These are phyloP conservation scores for Chlorella ohadii DNA, from an alignment of 139 green algal species.

Conservation along the genomic window DNA sequence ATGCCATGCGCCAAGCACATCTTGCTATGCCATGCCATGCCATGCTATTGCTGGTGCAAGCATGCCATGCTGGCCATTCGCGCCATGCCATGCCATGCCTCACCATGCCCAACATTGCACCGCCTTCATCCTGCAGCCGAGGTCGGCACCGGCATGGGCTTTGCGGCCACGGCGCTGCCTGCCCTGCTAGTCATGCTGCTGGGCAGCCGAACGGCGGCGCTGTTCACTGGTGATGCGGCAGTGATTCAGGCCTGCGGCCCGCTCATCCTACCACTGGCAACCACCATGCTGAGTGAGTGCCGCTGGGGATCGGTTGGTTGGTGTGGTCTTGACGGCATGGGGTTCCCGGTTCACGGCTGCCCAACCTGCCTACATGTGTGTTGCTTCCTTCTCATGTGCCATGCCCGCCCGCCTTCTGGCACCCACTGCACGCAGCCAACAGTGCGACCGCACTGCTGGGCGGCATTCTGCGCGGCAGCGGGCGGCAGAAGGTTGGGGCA, in stretches of 20 bases:
- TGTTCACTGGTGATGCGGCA: background rate
- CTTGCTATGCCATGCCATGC: background rate
- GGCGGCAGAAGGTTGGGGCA: slow-evolving; percentile 50
- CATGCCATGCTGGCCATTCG: background rate
- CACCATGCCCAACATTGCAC: background rate
- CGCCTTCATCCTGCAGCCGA: background rate
- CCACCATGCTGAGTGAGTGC: slow-evolving; percentile 5
- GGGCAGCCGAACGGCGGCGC: background rate
- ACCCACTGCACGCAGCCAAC: slow-evolving; percentile 13
- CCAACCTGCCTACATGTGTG: too few relatives aligned
- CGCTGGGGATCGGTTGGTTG: too few relatives aligned
- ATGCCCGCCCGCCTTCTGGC: background rate
- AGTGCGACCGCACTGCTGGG: slow-evolving; percentile 49
- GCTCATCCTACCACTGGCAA: slow-evolving; percentile 13
- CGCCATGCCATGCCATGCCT: background rate
- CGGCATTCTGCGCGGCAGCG: slow-evolving; percentile 48
- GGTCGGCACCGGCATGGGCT: slow-evolving; percentile 7
- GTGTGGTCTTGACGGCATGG: too few relatives aligned
- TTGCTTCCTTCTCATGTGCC: background rate
- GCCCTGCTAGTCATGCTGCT: slow-evolving; percentile 6
- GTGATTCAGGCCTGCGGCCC: background rate
- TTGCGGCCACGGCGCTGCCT: background rate
- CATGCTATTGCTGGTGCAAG: background rate
- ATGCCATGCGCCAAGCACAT: too few relatives aligned
- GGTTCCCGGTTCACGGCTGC: too few relatives aligned